Conservation (phyloP, 345 rosid genomes). For the Eucalyptus marginata region DNA sequence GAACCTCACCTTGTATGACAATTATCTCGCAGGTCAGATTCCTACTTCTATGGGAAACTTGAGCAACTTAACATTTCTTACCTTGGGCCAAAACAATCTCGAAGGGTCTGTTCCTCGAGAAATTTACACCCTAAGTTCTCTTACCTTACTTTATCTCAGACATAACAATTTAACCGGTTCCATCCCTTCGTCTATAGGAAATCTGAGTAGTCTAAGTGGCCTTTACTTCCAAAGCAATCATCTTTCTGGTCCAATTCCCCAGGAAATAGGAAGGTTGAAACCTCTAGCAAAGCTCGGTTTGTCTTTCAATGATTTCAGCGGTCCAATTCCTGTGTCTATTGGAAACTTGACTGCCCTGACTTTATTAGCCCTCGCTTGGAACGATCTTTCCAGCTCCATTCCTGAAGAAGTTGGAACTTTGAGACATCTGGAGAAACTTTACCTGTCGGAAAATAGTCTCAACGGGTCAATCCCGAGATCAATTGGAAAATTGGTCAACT, state of each 20-base stretch:
- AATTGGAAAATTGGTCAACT: background rate
- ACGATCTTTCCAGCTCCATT: background rate
- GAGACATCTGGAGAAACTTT: background rate
- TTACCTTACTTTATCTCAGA: background rate
- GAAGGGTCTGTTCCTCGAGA: background rate
- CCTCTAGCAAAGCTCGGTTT: background rate
- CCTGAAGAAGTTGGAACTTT: background rate
- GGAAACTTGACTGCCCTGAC: background rate
- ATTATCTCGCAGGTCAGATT: background rate
- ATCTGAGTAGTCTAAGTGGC: background rate
- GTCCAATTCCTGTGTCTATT: background rate
- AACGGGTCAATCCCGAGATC: background rate
- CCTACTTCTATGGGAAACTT: background rate
- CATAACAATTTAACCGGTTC: background rate
- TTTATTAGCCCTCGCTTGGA: fast-evolving
- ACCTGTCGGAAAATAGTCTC: background rate
- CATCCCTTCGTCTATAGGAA: background rate
- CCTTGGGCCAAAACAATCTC: background rate
- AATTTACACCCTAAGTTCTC: background rate
- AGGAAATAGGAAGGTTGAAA: background rate
- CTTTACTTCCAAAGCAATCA: background rate
- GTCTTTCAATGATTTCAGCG: background rate
- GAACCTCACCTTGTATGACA: background rate
- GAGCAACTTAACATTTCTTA: background rate
- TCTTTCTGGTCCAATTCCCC: background rate